Conservation (phyloP, 139 green algal species). For the Cymbomonas tetramitiformis region DNA sequence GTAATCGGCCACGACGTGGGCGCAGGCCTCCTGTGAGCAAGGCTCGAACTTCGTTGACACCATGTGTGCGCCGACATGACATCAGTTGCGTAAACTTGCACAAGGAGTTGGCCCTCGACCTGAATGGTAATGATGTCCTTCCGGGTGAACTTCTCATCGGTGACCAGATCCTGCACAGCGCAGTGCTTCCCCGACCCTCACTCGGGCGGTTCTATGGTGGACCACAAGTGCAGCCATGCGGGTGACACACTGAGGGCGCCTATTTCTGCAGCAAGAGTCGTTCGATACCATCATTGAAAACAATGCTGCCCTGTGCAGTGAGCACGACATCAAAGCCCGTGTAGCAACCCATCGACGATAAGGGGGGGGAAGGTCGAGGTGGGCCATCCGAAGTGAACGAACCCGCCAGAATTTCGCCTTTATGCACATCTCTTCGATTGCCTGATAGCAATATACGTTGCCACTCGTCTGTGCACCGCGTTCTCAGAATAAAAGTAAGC, state of each 20-base stretch:
- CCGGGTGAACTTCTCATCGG: conserved; percentile 68
- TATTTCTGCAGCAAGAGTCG: too few relatives aligned
- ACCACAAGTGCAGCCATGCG: neutral
- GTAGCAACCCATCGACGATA: neutral
- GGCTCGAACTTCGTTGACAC: too few relatives aligned
- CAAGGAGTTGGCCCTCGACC: neutral
- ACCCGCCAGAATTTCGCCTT: conserved; percentile 84
- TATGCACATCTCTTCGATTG: conserved; percentile 80
- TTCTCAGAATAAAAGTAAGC: neutral
- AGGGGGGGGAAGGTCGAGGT: conserved; percentile 5
- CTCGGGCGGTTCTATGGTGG: neutral
- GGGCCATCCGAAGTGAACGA: too few relatives aligned
- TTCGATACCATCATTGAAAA: too few relatives aligned
- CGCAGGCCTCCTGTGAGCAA: too few relatives aligned
- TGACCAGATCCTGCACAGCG: conserved; percentile 74
- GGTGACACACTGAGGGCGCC: too few relatives aligned
- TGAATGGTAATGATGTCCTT: conserved; percentile 83
- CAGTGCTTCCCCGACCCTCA: neutral
- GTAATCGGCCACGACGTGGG: too few relatives aligned
- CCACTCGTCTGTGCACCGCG: conserved; percentile 36
- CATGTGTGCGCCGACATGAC: too few relatives aligned
- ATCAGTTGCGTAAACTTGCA: neutral
- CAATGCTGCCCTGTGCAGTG: too few relatives aligned
- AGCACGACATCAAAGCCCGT: too few relatives aligned
- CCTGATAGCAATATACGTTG: conserved; percentile 63